Conservation (phyloP, 2,329 filamentous ascomycete species). For the Meredithiella fracta region DNA sequence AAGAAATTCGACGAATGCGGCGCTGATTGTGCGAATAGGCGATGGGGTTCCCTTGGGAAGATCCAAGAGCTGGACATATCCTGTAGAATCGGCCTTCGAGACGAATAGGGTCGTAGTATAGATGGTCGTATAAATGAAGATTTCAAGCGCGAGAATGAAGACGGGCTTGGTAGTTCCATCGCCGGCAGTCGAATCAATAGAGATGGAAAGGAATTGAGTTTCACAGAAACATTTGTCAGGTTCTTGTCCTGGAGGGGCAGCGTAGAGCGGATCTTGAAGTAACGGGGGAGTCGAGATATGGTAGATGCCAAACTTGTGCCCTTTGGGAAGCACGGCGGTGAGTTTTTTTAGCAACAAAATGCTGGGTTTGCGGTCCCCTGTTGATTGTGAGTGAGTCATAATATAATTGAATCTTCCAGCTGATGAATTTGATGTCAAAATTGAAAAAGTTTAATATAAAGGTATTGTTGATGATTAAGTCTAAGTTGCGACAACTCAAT, state of each 20-base stretch:
- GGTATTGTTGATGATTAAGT: not conserved
- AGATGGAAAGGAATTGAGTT: constrained; percentile 53
- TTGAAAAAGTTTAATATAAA: not conserved
- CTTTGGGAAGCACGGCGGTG: constrained; percentile 36
- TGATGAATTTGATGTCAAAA: not conserved
- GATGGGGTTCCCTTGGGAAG: constrained; percentile 48
- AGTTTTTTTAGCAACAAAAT: constrained; percentile 25
- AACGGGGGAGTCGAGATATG: constrained; percentile 78
- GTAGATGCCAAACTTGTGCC: constrained; percentile 49
- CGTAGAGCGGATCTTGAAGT: constrained; percentile 58
- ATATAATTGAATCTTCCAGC: not conserved
- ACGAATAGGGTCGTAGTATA: constrained; percentile 79
- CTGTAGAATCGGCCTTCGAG: constrained; percentile 92
- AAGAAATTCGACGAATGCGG: constrained; percentile 61
- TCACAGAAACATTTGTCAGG: constrained; percentile 72
- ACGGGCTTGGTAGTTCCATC: constrained; percentile 29
- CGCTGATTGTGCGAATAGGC: constrained; percentile 57
- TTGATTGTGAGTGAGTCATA: not conserved
- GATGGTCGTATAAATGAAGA: constrained; percentile 71
- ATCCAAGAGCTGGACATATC: constrained; percentile 55
- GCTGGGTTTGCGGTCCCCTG: constrained; percentile 14
- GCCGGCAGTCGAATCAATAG: constrained; percentile 24
- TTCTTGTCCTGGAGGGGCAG: constrained; percentile 53
- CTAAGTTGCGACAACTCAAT: not conserved
- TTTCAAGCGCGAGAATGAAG: constrained; percentile 68